These are phyloP conservation scores for Hyaloscypha hepaticicola DNA, from an alignment of 495 filamentous ascomycete genomes.

Conservation along the genomic window DNA sequence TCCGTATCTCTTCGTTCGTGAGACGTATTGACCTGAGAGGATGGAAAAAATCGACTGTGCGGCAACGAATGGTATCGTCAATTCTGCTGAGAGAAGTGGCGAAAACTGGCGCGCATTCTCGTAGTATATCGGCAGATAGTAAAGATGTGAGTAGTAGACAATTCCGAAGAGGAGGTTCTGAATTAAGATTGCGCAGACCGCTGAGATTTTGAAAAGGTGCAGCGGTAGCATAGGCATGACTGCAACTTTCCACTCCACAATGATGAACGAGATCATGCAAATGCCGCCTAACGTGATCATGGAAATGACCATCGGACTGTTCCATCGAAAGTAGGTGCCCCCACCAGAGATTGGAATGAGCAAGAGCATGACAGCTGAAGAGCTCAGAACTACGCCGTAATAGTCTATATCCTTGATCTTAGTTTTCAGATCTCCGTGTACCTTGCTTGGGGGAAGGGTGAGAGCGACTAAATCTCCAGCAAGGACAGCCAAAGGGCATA, in stretches of 20 bases:
- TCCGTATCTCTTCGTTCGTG: conserved; percentile 52
- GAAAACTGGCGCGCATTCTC: conserved; percentile 41
- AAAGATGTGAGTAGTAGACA: conserved; percentile 55
- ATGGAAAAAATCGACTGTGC: conserved; percentile 53
- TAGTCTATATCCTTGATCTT: conserved; percentile 58
- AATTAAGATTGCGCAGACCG: conserved; percentile 51
- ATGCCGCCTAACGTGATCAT: conserved; percentile 56
- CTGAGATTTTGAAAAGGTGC: conserved; percentile 53
- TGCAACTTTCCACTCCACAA: conserved; percentile 59
- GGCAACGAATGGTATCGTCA: conserved; percentile 53
- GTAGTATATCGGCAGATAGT: conserved; percentile 49
- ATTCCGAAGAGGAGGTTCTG: conserved; percentile 62
- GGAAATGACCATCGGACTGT: conserved; percentile 59
- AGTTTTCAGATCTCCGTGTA: conserved; percentile 32
- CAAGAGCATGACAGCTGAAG: conserved; percentile 53
- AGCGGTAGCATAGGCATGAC: conserved; percentile 56
- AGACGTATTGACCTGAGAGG: conserved; percentile 57
- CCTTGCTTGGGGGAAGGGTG: conserved; percentile 40
- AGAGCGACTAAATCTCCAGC: conserved; percentile 34
- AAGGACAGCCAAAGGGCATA: conserved; percentile 29
- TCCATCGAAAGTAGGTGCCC: conserved; percentile 59
- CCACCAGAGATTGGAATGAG: conserved; percentile 64
- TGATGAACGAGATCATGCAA: conserved; percentile 46
- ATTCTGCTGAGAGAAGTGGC: conserved; percentile 42
- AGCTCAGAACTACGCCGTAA: conserved; percentile 49